Evolutionary conservation across 2,329 filamentous ascomycete genomes (phyloP), one percentile per base, ranked within the genome.

Genomic region (Diaporthe amygdali): DNA sequence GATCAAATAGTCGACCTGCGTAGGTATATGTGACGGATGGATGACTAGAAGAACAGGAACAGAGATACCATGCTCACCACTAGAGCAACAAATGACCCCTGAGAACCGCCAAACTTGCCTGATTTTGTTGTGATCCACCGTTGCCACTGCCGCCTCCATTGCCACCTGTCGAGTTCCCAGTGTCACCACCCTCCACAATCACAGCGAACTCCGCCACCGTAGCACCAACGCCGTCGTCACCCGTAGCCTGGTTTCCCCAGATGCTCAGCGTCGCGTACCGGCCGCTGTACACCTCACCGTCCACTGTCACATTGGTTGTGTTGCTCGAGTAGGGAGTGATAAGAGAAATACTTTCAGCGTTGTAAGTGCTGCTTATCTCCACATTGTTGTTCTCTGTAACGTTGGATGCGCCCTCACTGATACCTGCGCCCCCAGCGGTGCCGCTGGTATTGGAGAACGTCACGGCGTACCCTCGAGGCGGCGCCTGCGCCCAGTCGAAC

Each of bases 401-500:
- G n/a, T 68, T 71, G 10, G 25, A 27, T 4, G 39, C 44, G 15
- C 30, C 61, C 1, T 34, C 20, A 2, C 15, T 32, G 3, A 41
- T 51, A 3, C 27, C 17, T 10, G 44, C 20, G 25, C n/a, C 9
- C 20, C 44, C 27, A 20, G 2, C 32, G 20, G 32, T 30, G 44
- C 20, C 25, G 32, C 17, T 49, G 12, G 41, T 14, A 30, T 72
- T 72, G 12, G 71, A 71, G 7, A 72, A 72, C 1, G 64, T 20
- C n/a, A 72, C 71, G 20, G 64, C 67, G 63, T 71, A 72, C 0
- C 68, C 64, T 0, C 56, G n/a, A 3, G 71, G 69, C 5, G 71
- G 71, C 12, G 71, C 71, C 64, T 72, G 71, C 0, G 71, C 71
- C 71, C 71, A 72, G 69, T 72, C 71, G 22, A 72, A 69, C 25